These are phyloP conservation scores for Geotrichum australiense DNA, from an alignment of 1,139 yeast genomes.

Conservation along the genomic window DNA sequence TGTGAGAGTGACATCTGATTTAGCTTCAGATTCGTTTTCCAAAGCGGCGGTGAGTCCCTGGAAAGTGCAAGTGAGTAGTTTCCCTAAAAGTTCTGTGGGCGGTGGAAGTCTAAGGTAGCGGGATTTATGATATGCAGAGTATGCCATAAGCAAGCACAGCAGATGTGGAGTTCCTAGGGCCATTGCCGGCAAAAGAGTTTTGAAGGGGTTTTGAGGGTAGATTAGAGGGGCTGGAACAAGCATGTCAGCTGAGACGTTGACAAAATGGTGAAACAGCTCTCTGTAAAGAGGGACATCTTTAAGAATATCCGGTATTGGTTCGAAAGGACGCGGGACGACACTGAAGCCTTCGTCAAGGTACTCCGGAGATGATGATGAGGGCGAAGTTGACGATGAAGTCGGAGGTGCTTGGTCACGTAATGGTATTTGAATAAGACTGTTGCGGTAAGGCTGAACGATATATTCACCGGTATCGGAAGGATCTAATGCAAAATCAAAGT, in stretches of 20 bases:
- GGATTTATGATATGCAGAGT: slow-evolving; percentile 50
- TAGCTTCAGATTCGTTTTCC: slow-evolving; percentile 46
- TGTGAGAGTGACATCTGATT: slow-evolving; percentile 62
- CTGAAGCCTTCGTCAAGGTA: slow-evolving; percentile 5
- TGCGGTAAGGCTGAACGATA: slow-evolving; percentile 16
- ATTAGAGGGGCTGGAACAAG: slow-evolving; percentile 62
- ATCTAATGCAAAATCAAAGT: slow-evolving; percentile 9
- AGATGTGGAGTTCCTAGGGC: slow-evolving; percentile 54
- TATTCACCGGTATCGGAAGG: slow-evolving; percentile 10
- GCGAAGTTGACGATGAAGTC: slow-evolving; percentile 2
- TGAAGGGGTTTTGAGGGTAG: slow-evolving; percentile 62
- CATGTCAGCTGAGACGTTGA: slow-evolving; percentile 53
- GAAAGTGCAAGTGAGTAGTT: slow-evolving; percentile 50
- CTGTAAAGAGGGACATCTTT: slow-evolving; percentile 53
- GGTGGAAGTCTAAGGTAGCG: slow-evolving; percentile 32
- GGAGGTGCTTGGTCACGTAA: slow-evolving; percentile 15
- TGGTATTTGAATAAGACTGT: slow-evolving; percentile 21
- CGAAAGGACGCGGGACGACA: slow-evolving; percentile 44
- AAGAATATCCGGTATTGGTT: slow-evolving; percentile 53
- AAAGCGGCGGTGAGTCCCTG: slow-evolving; percentile 48
- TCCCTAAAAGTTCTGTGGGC: slow-evolving; percentile 45
- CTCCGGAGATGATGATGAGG: slow-evolving; percentile 5
- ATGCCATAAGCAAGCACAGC: slow-evolving; percentile 56
- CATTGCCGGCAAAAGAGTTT: slow-evolving; percentile 57
- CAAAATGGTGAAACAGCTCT: slow-evolving; percentile 56